Evolutionary conservation across 176 grass and related monocot species (phyloP).

Genomic region (Musa itinerans): DNA sequence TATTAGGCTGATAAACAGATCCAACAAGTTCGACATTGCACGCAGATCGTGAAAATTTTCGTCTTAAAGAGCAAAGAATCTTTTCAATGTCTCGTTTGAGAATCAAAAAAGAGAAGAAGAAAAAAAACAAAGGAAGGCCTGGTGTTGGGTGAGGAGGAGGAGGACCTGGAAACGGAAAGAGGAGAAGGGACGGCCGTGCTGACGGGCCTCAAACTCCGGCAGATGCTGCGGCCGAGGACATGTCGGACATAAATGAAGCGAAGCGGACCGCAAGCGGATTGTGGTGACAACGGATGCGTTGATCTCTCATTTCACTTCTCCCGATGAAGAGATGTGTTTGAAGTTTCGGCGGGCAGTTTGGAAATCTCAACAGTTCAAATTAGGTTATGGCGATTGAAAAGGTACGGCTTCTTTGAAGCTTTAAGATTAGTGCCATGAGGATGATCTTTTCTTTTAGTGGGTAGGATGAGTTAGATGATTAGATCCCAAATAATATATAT

Average conservation of each 20-base stretch:
- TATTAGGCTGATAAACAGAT: background rate
- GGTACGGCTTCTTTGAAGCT: background rate
- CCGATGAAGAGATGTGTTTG: background rate
- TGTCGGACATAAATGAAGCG: background rate
- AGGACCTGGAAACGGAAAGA: background rate
- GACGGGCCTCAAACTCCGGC: background rate
- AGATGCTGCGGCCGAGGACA: background rate
- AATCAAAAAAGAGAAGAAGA: background rate
- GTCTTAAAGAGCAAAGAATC: background rate
- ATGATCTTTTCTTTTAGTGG: too few relatives aligned
- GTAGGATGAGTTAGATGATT: too few relatives aligned
- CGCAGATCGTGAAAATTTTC: background rate
- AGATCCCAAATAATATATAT: too few relatives aligned
- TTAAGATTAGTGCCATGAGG: background rate
- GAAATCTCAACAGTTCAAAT: background rate
- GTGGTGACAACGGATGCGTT: background rate
- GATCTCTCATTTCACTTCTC: background rate
- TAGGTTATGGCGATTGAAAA: background rate
- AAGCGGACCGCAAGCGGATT: background rate
- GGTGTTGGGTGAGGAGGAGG: too few relatives aligned
- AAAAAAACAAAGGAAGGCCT: background rate
- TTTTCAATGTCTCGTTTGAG: background rate
- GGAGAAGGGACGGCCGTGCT: background rate
- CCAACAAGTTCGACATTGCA: background rate
- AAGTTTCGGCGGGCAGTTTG: background rate